These are phyloP conservation scores for Aphanoascus verrucosus DNA, from an alignment of 2,329 filamentous ascomycete genomes.

Conservation along the genomic window DNA sequence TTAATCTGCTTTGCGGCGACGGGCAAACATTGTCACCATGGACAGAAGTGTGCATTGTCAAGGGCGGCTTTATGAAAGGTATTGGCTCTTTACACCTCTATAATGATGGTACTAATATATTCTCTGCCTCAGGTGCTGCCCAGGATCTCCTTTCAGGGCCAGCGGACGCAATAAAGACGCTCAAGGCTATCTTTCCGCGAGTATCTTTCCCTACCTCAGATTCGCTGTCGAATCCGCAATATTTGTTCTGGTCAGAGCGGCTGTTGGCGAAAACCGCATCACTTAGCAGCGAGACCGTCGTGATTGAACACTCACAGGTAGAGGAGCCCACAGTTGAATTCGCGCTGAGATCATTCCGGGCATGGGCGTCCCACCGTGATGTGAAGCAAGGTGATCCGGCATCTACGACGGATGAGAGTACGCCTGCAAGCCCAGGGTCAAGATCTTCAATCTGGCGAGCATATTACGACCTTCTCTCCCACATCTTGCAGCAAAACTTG, in stretches of 20 bases:
- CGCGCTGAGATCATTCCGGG: constrained; percentile 41
- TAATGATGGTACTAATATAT: constrained; percentile 6
- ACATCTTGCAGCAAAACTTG: constrained; percentile 51
- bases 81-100: constrained; percentile 30
- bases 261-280: constrained; percentile 66
- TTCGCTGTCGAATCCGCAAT: constrained; percentile 48
- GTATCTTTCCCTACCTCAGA: constrained; percentile 35
- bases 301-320: constrained; percentile 17
- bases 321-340: constrained; percentile 25
- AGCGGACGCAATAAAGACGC: constrained; percentile 55
- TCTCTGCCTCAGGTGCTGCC: constrained; percentile 28
- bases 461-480: constrained; percentile 71
- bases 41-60: constrained; percentile 72
- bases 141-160: constrained; percentile 34
- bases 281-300: constrained; percentile 48
- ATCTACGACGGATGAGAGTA: constrained; percentile 17
- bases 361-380: constrained; percentile 33
- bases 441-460: constrained; percentile 60
- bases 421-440: constrained; percentile 19
- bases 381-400: constrained; percentile 25
- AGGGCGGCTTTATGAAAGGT: constrained; percentile 67
- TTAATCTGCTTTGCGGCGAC: constrained; percentile 44
- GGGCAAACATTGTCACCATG: constrained; percentile 52
- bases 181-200: constrained; percentile 55
- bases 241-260: constrained; percentile 68